Evolutionary conservation across 2,329 filamentous ascomycete genomes (phyloP).

Genomic region (Nemania serpens): DNA sequence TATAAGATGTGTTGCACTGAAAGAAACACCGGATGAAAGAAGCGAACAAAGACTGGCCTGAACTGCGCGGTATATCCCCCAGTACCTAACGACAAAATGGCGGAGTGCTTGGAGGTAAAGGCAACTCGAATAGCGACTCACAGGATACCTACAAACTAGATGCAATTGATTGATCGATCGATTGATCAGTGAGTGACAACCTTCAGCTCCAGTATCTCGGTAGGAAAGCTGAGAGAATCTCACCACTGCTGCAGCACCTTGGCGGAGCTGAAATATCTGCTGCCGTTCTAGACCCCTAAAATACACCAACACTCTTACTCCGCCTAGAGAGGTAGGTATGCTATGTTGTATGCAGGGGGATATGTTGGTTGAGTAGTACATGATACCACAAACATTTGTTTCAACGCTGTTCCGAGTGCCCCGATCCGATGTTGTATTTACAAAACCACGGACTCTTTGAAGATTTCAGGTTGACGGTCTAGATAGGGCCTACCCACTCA

Average conservation of each 20-base stretch:
- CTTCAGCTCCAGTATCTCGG: conserved; percentile 15
- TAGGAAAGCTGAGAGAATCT: conserved; percentile 20
- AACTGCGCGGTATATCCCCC: no score
- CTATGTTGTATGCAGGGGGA: background rate
- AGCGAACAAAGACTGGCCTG: no score
- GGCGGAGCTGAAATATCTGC: conserved; percentile 16
- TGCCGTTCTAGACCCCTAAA: conserved; percentile 8
- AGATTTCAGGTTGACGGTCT: no score
- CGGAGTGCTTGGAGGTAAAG: no score
- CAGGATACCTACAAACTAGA: background rate
- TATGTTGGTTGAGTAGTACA: background rate
- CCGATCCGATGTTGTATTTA: background rate
- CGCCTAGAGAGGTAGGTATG: background rate
- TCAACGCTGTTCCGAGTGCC: background rate
- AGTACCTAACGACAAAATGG: no score
- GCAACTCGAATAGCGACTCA: conserved; percentile 4
- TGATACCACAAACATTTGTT: background rate
- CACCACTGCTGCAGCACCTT: background rate
- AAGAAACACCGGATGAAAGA: no score
- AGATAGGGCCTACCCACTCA: no score
- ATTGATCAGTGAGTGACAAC: conserved; percentile 6
- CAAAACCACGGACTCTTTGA: no score
- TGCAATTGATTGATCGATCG: background rate
- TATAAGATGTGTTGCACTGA: no score
- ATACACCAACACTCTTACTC: background rate